phyloP scores from a whole-genome alignment of 306 rosid genomes.

The Oxytropis ochrocephala region DNA sequence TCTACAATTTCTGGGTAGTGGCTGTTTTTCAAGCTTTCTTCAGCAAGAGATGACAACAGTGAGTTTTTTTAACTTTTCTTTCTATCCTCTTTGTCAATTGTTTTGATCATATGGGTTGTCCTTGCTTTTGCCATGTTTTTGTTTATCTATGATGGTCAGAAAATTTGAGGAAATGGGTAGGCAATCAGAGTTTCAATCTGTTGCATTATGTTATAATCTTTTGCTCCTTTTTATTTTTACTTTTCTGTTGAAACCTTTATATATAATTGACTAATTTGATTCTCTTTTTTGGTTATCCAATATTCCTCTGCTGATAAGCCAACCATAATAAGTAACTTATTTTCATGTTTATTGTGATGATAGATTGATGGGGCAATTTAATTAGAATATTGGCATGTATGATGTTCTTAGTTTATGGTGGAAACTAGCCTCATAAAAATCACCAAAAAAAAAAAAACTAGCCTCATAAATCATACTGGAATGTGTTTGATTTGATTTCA shows the following conservation, averaged over 20 bases:
- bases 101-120: neutral
- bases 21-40: slow-evolving; percentile 23
- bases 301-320: neutral
- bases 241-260: slow-evolving; percentile 1
- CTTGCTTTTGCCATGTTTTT: neutral
- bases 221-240: neutral
- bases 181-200: slow-evolving; percentile 10
- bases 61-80: slow-evolving; percentile 13
- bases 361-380: neutral
- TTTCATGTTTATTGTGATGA: neutral
- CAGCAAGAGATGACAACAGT: slow-evolving; percentile 58
- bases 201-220: slow-evolving; percentile 17
- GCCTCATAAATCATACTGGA: neutral
- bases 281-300: neutral
- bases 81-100: neutral
- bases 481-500: neutral
- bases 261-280: slow-evolving; percentile 16
- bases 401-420: neutral
- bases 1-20: slow-evolving; percentile 13
- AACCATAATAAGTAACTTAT: neutral
- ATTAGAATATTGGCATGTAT: neutral
- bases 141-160: slow-evolving; percentile 17
- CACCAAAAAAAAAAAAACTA: too few relatives aligned
- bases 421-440: too few relatives aligned
- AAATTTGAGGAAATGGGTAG: neutral